Evolutionary conservation across 352 stramenopile genomes (phyloP), one percentile per base, ranked within the genome.

Genomic region (Poterioochromonas sp.): DNA sequence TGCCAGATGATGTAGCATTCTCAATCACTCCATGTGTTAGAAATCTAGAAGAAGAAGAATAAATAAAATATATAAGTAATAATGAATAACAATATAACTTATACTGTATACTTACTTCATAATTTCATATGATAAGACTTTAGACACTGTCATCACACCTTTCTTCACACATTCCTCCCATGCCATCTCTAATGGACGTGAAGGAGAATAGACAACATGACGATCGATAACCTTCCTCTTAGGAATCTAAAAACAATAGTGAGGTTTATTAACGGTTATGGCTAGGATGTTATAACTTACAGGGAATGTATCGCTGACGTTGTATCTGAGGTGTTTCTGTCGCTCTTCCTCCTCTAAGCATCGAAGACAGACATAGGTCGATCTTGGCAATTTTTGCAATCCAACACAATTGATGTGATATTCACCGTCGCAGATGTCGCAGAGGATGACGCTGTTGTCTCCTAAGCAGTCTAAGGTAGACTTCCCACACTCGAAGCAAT

Each of bases 341-440:
- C 11, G 11, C 8, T 68, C 58, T 11, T 18, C 26, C 8, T 73
- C 63, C 20, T 73, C 29, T 11, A 73, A 3, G 63, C 63, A 73
- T 40, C 18, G 8, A 40, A 11, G 18, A 29, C 63, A 73, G 63
- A 20, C 8, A 11, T 12, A 73, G 35, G 63, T 47, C 8, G 12
- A 8, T 8, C 20, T 8, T 20, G 63, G 63, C 18, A 29, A 3
- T 8, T 47, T 11, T 5, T 12, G 11, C 63, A 73, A 20, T 40
- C 40, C 40, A 8, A 47, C 2, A 29, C 63, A 73, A 1, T 22
- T 3, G 5, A 73, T 5, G 63, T 73, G 63, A 44, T 51, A 73
- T 44, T 73, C 63, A 15, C 35, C 63, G 63, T 73, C 63, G 63
- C 63, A 73, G 8, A 40, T 3, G 40, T 73, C 63, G n/a, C 63